phyloP scores from a whole-genome alignment of 2,329 filamentous ascomycete genomes.

The Diaporthe australafricana region DNA sequence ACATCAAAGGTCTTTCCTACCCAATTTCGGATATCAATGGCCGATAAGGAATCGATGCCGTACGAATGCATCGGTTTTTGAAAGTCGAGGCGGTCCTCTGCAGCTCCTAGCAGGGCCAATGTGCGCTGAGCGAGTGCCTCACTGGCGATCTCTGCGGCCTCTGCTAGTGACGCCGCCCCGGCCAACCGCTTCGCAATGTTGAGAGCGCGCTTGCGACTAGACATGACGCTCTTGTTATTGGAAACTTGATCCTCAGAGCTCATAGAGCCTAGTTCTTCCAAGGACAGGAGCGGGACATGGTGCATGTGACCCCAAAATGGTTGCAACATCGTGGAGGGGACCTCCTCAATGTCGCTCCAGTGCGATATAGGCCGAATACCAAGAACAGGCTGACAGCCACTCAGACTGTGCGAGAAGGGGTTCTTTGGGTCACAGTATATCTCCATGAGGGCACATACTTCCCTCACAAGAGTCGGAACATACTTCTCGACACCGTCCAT shows the following conservation, averaged over 20 bases:
- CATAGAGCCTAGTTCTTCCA: too few relatives aligned
- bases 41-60: slow-evolving; percentile 24
- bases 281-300: background rate
- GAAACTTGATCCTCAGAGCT: too few relatives aligned
- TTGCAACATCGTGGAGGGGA: background rate
- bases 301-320: slow-evolving; percentile 7
- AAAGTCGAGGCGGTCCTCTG: background rate
- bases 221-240: too few relatives aligned
- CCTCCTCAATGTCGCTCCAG: background rate
- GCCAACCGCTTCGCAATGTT: background rate
- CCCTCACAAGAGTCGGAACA: background rate
- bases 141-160: background rate
- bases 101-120: background rate
- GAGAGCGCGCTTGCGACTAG: background rate
- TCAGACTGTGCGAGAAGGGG: background rate
- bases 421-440: slow-evolving; percentile 1
- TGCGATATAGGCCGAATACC: background rate
- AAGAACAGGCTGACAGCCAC: background rate
- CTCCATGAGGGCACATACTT: background rate
- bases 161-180: background rate
- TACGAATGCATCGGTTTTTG: background rate
- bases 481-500: background rate
- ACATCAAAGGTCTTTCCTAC: background rate
- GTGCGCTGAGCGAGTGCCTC: background rate
- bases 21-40: slow-evolving; percentile 21